Conservation (phyloP, 1,139 yeast species). For the Debaryomycetaceae sp. region DNA sequence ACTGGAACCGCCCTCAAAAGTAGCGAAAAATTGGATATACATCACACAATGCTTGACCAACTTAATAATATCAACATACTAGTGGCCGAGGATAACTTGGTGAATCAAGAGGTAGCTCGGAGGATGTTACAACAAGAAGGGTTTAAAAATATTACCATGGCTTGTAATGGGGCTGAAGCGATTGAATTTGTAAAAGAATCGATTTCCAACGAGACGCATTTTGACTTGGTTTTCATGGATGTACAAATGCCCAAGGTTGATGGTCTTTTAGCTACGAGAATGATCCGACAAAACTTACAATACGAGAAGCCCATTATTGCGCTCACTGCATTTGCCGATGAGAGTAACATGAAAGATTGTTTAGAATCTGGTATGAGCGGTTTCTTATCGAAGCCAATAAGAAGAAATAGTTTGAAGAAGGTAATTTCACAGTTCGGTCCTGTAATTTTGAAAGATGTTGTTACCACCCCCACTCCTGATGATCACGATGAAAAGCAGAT, state of each 20-base stretch:
- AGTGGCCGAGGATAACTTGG: conserved; percentile 93
- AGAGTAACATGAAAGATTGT: conserved; percentile 76
- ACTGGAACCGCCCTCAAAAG: conserved; percentile 54
- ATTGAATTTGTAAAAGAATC: conserved; percentile 59
- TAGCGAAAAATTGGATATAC: conserved; percentile 13
- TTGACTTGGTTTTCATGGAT: conserved; percentile 87
- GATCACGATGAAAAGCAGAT: conserved; percentile 14
- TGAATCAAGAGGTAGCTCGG: conserved; percentile 86
- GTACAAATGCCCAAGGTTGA: conserved; percentile 94
- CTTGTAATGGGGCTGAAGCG: conserved; percentile 90
- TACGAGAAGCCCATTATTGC: conserved; percentile 83
- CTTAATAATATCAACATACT: conserved; percentile 52
- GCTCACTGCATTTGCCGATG: conserved; percentile 91
- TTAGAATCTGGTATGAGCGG: conserved; percentile 83
- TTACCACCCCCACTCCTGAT: conserved; percentile 26
- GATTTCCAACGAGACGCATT: conserved; percentile 37
- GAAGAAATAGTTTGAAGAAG: conserved; percentile 62
- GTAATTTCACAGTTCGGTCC: conserved; percentile 47
- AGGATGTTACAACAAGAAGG: conserved; percentile 85
- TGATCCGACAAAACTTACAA: conserved; percentile 62
- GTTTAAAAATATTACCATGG: conserved; percentile 63
- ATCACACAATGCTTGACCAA: conserved; percentile 22
- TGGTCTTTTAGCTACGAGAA: conserved; percentile 77
- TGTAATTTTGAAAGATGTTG: conserved; percentile 20
- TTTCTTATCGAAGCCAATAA: conserved; percentile 82